Conservation (phyloP, 2,329 filamentous ascomycete genomes). For the Talaromyces sp. region DNA sequence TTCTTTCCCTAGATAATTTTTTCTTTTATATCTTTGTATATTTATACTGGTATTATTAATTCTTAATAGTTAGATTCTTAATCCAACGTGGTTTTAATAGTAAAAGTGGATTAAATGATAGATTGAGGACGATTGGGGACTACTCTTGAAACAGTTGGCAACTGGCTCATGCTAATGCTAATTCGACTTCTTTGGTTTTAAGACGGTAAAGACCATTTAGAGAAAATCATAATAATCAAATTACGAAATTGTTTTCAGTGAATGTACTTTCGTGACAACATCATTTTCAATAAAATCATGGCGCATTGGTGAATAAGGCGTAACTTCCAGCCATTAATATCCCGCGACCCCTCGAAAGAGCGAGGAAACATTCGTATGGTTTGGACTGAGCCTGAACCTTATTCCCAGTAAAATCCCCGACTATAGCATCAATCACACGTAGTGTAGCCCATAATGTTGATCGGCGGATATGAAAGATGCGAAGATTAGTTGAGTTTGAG, state of each 20-base stretch:
- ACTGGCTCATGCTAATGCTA: too few relatives aligned
- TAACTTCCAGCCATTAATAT: background rate
- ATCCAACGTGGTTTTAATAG: background rate
- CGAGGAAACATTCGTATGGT: background rate
- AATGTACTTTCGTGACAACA: background rate
- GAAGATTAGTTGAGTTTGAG: slow-evolving; percentile 10
- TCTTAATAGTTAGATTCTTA: background rate
- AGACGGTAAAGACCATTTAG: background rate
- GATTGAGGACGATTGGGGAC: background rate
- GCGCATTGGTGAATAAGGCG: background rate
- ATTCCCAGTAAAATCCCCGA: background rate
- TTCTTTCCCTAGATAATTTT: too few relatives aligned
- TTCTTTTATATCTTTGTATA: background rate
- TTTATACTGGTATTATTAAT: background rate
- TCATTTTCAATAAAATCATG: background rate
- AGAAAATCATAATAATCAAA: background rate
- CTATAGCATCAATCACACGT: background rate
- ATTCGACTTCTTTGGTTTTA: too few relatives aligned
- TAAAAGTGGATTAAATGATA: background rate
- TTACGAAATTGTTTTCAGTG: background rate
- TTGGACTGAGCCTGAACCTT: background rate
- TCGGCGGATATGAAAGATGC: background rate
- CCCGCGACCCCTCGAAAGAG: background rate
- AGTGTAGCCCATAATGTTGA: background rate
- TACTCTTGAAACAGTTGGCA: too few relatives aligned